Percentiles rank a stretch among this genome's conserved stretches.
Conservation (phyloP, 306 rosid genomes). For the Dryas octopetala region DNA sequence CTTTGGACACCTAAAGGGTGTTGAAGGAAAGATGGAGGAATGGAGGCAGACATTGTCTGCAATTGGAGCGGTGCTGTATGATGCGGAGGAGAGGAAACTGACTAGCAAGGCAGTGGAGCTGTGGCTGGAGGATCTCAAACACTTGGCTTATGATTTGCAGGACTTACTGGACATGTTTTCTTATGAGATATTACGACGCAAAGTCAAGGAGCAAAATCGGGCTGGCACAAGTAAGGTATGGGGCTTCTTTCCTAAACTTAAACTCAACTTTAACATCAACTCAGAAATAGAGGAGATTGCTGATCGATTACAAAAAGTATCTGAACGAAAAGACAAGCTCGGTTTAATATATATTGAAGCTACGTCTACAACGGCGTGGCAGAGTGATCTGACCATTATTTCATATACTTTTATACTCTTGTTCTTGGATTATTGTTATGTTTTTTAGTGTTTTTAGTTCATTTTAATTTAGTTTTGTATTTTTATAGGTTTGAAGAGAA, state of each 20-base stretch:
- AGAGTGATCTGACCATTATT: too few species aligned
- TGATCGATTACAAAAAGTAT: not conserved
- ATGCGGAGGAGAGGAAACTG: slow-evolving; percentile 15
- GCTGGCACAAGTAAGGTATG: not conserved
- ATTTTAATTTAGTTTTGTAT: too few species aligned
- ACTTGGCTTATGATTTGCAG: slow-evolving; percentile 20
- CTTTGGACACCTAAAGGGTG: not conserved
- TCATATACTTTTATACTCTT: too few species aligned
- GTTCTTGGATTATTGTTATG: too few species aligned
- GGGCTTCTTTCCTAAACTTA: not conserved
- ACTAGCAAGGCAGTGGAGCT: not conserved
- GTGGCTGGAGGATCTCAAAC: slow-evolving; percentile 24
- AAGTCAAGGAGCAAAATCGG: not conserved
- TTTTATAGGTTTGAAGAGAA: too few species aligned
- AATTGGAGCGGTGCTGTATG: slow-evolving; percentile 10
- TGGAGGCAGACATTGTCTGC: not conserved
- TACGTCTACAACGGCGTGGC: too few species aligned
- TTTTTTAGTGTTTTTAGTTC: too few species aligned
- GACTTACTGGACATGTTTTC: slow-evolving; percentile 27
- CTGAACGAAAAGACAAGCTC: not conserved
- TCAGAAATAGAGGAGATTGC: not conserved
- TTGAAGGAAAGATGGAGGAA: not conserved
- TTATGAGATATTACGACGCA: not conserved
- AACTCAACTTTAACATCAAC: not conserved
- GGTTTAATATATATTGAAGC: not conserved